Conservation (phyloP, 768 basidiomycete genomes). For the Mycena rebaudengoi region DNA sequence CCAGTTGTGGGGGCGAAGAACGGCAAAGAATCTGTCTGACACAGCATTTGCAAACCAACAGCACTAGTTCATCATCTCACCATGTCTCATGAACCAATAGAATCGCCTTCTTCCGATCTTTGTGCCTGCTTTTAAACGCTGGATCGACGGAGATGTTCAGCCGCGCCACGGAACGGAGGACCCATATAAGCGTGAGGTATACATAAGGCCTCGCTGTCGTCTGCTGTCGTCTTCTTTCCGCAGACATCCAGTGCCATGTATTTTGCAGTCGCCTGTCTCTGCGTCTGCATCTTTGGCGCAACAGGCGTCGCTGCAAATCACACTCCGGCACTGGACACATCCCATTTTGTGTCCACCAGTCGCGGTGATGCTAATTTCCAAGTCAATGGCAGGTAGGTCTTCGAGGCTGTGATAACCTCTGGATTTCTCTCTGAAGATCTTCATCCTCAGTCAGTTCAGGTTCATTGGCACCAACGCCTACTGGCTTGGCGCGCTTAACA, state of each 20-base stretch:
- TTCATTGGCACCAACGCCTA: constrained; percentile 71
- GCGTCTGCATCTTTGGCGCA: neutral
- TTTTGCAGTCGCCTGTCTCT: constrained; percentile 14
- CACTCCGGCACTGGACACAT: constrained; percentile 23
- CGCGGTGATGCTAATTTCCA: constrained; percentile 58
- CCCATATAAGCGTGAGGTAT: constrained; percentile 8
- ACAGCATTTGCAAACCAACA: too few relatives aligned
- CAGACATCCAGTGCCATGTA: constrained; percentile 23
- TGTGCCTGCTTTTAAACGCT: constrained; percentile 1
- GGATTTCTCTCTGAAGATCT: constrained; percentile 40
- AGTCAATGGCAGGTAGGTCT: constrained; percentile 64
- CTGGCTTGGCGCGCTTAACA: constrained; percentile 69
- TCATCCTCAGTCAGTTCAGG: constrained; percentile 41
- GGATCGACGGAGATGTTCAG: neutral
- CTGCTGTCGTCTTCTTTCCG: constrained; percentile 16
- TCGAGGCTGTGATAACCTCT: constrained; percentile 10
- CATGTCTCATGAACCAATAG: too few relatives aligned
- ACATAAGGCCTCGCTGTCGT: constrained; percentile 5
- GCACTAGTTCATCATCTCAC: too few relatives aligned
- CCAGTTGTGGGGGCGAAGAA: too few relatives aligned
- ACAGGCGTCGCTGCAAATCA: constrained; percentile 6
- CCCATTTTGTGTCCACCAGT: constrained; percentile 54
- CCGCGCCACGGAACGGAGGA: neutral
- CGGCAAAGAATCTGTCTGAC: too few relatives aligned
- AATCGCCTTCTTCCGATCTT: too few relatives aligned